Evolutionary conservation across 139 green algal genomes (phyloP).

Genomic region (Chlorella sp.): DNA sequence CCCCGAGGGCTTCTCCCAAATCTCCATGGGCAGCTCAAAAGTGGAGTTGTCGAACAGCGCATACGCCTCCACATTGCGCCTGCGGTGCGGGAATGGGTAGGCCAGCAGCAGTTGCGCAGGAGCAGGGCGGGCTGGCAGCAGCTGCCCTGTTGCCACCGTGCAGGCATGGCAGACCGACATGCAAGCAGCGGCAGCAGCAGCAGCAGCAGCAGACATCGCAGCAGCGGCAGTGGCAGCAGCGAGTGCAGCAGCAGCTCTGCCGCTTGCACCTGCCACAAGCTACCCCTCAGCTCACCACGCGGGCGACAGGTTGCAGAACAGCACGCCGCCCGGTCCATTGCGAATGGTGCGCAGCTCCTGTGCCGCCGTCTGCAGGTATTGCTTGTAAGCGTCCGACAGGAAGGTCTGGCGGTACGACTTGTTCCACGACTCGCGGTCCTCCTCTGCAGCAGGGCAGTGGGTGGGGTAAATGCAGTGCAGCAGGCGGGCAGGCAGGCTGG

Average conservation of each 20-base stretch:
- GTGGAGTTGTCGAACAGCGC: conserved; percentile 23
- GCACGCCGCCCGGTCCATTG: conserved; percentile 3
- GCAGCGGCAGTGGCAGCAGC: neutral
- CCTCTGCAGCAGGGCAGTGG: conserved; percentile 27
- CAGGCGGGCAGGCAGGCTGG: no score
- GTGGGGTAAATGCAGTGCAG: neutral
- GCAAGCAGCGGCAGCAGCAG: neutral
- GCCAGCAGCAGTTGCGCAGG: no score
- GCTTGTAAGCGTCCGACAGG: conserved; percentile 32
- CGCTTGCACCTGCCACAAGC: no score
- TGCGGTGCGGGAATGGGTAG: no score
- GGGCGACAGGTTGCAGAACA: conserved; percentile 50
- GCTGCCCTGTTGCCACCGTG: no score
- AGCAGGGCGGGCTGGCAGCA: no score
- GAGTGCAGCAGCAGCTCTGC: no score
- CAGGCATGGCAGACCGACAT: no score
- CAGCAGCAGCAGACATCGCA: neutral
- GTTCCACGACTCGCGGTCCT: conserved; percentile 45
- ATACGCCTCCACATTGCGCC: conserved; percentile 17
- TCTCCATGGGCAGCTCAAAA: conserved; percentile 37
- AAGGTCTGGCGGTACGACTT: conserved; percentile 27
- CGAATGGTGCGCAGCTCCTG: conserved; percentile 19
- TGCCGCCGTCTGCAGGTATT: conserved; percentile 22
- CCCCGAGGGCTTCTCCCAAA: conserved; percentile 28
- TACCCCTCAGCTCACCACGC: conserved; percentile 35